phyloP scores from a whole-genome alignment of 228 moss, liverwort and hornwort species.

The Sphagnum fallax region DNA sequence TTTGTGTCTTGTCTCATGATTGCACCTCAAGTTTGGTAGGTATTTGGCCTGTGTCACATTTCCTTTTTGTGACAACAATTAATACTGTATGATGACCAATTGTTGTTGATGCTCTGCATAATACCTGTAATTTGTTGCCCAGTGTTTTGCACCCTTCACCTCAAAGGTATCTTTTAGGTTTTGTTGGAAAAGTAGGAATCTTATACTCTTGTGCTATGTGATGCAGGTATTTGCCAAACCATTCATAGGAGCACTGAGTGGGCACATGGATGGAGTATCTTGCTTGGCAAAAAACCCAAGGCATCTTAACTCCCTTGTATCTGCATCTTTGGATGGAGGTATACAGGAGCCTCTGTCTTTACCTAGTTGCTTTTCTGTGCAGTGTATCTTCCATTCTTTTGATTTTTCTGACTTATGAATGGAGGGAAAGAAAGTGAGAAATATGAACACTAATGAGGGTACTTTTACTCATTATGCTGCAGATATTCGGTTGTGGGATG shows the following conservation, averaged over 20 bases:
- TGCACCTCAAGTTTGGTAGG: no score
- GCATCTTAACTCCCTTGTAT: slow-evolving; percentile 76
- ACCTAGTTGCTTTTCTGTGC: not conserved
- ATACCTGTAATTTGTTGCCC: no score
- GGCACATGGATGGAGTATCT: slow-evolving; percentile 77
- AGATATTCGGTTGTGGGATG: slow-evolving; percentile 95
- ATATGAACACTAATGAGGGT: not conserved
- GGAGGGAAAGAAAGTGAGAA: not conserved
- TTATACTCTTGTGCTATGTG: not conserved
- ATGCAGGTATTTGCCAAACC: slow-evolving; percentile 92
- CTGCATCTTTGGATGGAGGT: slow-evolving; percentile 98
- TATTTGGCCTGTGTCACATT: no score
- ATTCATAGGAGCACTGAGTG: slow-evolving; percentile 77
- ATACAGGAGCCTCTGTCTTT: not conserved
- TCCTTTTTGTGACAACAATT: no score
- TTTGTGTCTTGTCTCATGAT: not conserved
- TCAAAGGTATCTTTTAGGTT: no score
- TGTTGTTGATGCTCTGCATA: no score
- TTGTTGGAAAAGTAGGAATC: no score
- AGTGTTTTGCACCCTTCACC: no score
- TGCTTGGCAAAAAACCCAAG: slow-evolving; percentile 80
- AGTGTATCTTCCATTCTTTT: not conserved
- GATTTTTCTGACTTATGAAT: not conserved
- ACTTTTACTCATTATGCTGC: slow-evolving; percentile 8
- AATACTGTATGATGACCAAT: no score